Evolutionary conservation across 768 basidiomycete genomes (phyloP).

Genomic region (Coprinopsis sp.): DNA sequence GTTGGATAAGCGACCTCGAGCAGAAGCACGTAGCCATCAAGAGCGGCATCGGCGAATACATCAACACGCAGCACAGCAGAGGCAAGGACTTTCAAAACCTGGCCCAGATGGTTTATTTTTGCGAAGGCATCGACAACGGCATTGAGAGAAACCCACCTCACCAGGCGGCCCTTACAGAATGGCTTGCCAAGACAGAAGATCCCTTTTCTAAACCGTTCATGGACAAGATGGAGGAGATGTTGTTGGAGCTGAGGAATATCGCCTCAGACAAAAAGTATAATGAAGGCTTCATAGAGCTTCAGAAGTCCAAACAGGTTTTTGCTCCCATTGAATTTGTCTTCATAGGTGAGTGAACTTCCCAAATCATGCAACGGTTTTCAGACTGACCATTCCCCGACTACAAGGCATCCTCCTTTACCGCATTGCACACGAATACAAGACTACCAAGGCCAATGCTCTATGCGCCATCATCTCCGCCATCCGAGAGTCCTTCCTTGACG

Average conservation of each 20-base stretch:
- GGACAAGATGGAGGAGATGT: constrained; percentile 45
- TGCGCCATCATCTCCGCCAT: constrained; percentile 52
- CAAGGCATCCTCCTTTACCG: constrained; percentile 65
- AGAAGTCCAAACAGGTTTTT: constrained; percentile 43
- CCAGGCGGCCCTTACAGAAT: constrained; percentile 53
- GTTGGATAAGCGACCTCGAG: constrained; percentile 61
- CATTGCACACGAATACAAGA: constrained; percentile 38
- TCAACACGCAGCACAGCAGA: constrained; percentile 63
- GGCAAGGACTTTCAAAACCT: constrained; percentile 77
- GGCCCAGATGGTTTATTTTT: constrained; percentile 65
- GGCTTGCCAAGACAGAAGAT: constrained; percentile 36
- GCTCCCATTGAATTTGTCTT: constrained; percentile 79
- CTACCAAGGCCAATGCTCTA: constrained; percentile 52
- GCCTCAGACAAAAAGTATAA: constrained; percentile 38
- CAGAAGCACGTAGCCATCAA: constrained; percentile 51
- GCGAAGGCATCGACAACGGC: constrained; percentile 47
- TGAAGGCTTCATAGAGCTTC: constrained; percentile 50
- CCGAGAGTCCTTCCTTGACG: constrained; percentile 53
- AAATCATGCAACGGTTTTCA: neutral
- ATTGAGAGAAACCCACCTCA: constrained; percentile 48
- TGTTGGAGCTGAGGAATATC: constrained; percentile 52
- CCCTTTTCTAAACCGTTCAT: constrained; percentile 47
- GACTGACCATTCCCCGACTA: neutral
- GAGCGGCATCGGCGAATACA: constrained; percentile 49
- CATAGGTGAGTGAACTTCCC: constrained; percentile 66